Base-by-base conservation (phyloP, 75 land plant genomes). In the Picea glauca region DNA sequence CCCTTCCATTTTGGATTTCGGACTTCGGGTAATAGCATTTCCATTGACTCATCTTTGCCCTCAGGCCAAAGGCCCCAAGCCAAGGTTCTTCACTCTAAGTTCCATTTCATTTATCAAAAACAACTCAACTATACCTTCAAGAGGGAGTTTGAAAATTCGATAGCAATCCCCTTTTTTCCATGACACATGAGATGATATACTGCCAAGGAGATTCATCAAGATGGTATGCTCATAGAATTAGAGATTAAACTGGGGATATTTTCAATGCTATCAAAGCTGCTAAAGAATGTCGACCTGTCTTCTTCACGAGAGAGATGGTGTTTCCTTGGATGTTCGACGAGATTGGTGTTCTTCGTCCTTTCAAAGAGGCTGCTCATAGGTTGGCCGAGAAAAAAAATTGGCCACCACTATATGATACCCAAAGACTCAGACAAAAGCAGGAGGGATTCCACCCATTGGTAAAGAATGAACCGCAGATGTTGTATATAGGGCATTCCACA, bases 271-370 rank as follows among this genome's bases (percentile, higher is more conserved):
- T 94, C 33, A 85, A 79, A 76, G 88, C 92, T 78, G 98, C 91
- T 23, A 89, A 83, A 85, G 87, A 90, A 78, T 85, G 85, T 18
- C 85, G 78, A 32, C 89, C 90, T 74, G 94, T 97, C 70, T 82
- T 81, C 32, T 93, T 97, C 73, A 97, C 98, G 60, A 98, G 99
- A 58, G 99, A 97, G 93, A 98, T 94, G 40, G 40, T 38, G 4
- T 38, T 94, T 80, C 99, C 99, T 58, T 97, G 99, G 99, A 88
- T 97, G 88, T 97, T 94, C 76, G 98, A 97, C 80, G 99, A 97
- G 64, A 83, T 97, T 60, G 78, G 79, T 81, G 88, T 89, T 5
- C 82, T 97, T 77, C 86, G 38, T 38, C 92, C 79, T 35, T 86
- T 97, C 17, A 97, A 97, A 78, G 99, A 94, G 43, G 95, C 88